Base-by-base conservation (phyloP, 1,139 yeast species). In the Kodamaea anthophila region DNA sequence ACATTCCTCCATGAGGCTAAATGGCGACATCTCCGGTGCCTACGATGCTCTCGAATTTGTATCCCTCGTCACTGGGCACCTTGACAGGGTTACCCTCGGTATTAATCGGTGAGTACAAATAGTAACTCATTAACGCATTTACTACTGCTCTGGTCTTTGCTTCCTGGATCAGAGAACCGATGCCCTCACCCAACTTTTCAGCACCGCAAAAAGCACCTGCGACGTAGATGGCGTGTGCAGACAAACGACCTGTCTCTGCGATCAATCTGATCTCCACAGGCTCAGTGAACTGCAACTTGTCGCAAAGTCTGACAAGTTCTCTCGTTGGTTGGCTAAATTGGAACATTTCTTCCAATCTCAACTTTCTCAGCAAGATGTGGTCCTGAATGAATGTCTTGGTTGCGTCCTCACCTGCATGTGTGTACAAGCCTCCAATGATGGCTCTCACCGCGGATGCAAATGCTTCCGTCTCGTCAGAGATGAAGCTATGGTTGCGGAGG, bases 61-160 rank as follows among this genome's bases (percentile, higher is more conserved):
- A 65, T 32, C 52, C 48, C 23, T 48, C 50, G 44, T 79, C 86
- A 50, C 86, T 76, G 31, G 93, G 91, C 29, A 72, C 60, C 29
- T 60, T 60, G 16, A 69, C 65, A 10, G 49, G 53, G 27, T 49
- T 45, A 29, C 72, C 72, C 15, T 55, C 53, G 26, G 47, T 44
- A 37, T 70, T 65, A 28, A 81, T 58, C 13, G 97, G 97, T 39
- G 83, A 74, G 58, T 88, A 91, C 50, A 93, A 72, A 60, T 91
- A 91, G 79, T 94, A 91, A 36, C 85, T 75, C 70, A 87, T 78
- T 53, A 91, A 74, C 16, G 97, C 91, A 55, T 83, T 83, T 28
- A 87, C 93, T 29, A 87, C 85, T 18, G 96, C 93, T 55, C 96
- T 76, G 21, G 87, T 83, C 56, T 87, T 84, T 25, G 97, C 96